Base-by-base conservation (phyloP, 208 protist species). In the Wallacemonas sp. region DNA sequence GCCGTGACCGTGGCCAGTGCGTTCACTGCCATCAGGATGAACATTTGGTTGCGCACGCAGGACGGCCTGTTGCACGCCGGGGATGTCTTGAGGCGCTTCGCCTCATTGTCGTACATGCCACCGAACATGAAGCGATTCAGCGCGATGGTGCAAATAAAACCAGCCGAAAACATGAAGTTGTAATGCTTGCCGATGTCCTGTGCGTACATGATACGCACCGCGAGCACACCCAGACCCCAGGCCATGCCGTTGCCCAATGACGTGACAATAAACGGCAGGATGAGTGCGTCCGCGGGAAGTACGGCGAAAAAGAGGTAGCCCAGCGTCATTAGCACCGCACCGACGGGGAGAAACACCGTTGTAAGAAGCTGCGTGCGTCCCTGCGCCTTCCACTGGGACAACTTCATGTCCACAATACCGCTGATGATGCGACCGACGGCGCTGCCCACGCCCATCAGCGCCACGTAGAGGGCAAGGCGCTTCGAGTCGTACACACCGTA, bases 61-160 rank as follows among this genome's bases (percentile, higher is more conserved):
- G 59, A 67, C n/a, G 65, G 68, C 24, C 66, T 42, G 62, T 83
- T 76, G 74, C 83, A 91, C 22, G 21, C 54, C 5, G 81, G 83
- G 1, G 54, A 34, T 8, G 64, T 73, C 1, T 52, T 45, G 21
- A 75, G 71, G 45, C 44, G 48, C 22, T 55, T 37, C 13, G 75
- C 82, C 58, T 84, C 70, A n/a, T 67, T 68, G 59, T 91, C 87
- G 61, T 84, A 93, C 73, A 93, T 81, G 42, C 45, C 73, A 19
- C 87, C 87, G 33, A 91, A 93, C 83, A 90, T 89, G 65, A 91
- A 87, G 48, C 73, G 81, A 62, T 93, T 93, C n/a, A 93, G 59
- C 33, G 70, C 72, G 61, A 93, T 87, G 26, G 79, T 85, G 64
- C 76, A 78, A 46, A 87, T 70, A 39, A 90, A 76, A 54, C 76